A percentile compares a stretch with the other conserved stretches of the same genome.
These are phyloP conservation scores for Neopestalotiopsis sp. DNA, from an alignment of 2,329 filamentous ascomycete genomes.

Conservation along the genomic window DNA sequence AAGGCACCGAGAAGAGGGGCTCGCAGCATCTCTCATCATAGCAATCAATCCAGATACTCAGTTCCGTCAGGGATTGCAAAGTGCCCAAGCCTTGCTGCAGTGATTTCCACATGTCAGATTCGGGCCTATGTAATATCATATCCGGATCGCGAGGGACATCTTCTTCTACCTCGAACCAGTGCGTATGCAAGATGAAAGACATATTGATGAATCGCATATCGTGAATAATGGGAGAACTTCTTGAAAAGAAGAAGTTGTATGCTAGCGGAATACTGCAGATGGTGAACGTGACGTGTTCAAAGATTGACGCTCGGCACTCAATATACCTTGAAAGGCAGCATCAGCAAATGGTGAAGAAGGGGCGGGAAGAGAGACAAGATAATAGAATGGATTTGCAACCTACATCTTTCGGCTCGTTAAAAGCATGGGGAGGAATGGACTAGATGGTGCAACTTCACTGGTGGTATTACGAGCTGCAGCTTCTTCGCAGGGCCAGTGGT, in stretches of 20 bases:
- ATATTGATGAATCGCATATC: constrained; percentile 6
- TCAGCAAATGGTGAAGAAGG: not conserved
- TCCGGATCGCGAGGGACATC: constrained; percentile 9
- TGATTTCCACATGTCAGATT: constrained; percentile 10
- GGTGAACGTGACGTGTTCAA: not conserved
- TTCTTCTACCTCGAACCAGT: not conserved
- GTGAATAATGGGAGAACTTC: constrained; percentile 1
- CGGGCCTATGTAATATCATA: not conserved
- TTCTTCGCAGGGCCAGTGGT: constrained; percentile 9
- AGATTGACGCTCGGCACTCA: constrained; percentile 4
- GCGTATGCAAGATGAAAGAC: constrained; percentile 4
- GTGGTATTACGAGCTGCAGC: constrained; percentile 2
- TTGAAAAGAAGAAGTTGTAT: constrained; percentile 1
- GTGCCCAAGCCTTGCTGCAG: constrained; percentile 1
- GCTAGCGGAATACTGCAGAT: constrained; percentile 9
- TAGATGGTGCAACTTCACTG: not conserved
- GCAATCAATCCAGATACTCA: constrained; percentile 3
- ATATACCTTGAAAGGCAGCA: not conserved
- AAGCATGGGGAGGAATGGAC: constrained; percentile 4
- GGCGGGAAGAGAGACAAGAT: not conserved
- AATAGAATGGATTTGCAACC: constrained; percentile 5
- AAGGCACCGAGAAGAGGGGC: constrained; percentile 3
- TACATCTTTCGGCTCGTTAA: constrained; percentile 1
- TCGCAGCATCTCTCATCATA: constrained; percentile 10
- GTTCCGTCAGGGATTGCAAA: not conserved